Evolutionary conservation across 2,329 filamentous ascomycete genomes (phyloP), one percentile per base, ranked within the genome.

Genomic region (Corynespora cassiicola): DNA sequence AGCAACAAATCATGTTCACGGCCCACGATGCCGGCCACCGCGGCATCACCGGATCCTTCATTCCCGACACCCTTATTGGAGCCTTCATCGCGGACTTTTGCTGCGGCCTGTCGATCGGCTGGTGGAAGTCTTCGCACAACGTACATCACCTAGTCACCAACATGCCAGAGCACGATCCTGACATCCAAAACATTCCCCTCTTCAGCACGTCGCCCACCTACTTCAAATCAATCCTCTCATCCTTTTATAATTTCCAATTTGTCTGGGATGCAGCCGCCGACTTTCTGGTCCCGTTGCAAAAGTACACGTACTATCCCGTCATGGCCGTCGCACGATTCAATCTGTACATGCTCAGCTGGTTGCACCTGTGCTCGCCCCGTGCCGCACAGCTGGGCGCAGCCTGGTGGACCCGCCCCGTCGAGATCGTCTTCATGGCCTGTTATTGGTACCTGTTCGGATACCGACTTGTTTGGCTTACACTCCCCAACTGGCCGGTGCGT

Each of bases 381-480:
- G 87, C 86, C 0, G 86, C 88, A 0, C 82, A 77, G 42, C 86
- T 86, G 46, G 90, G 90, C 2, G 81, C 85, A 8, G 88, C 88
- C 3, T 86, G 85, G 77, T 95, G 88, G 87, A 88, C 91, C 54
- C 79, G 88, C 33, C 91, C 82, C 73, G 73, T 94, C n/a, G 90
- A 95, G 65, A 71, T 94, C 12, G 70, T 70, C 15, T 89, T 90
- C 3, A 85, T 92, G 62, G 58, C 82, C 7, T 86, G 90, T 67
- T 96, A 95, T 73, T 95, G 89, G 89, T 75, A 75, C 27, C 89
- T 90, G 83, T 96, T 87, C 63, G 90, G 88, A 43, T 96, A 95
- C 63, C 76, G 80, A n/a, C 71, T 95, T 19, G 56, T 95, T 36
- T 95, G 92, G 73, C 76, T 78, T 54, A 77, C 76, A 12, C 82